Base-by-base conservation (phyloP, 225 moss, liverwort and hornwort genomes). In the Polytrichum formosum region DNA sequence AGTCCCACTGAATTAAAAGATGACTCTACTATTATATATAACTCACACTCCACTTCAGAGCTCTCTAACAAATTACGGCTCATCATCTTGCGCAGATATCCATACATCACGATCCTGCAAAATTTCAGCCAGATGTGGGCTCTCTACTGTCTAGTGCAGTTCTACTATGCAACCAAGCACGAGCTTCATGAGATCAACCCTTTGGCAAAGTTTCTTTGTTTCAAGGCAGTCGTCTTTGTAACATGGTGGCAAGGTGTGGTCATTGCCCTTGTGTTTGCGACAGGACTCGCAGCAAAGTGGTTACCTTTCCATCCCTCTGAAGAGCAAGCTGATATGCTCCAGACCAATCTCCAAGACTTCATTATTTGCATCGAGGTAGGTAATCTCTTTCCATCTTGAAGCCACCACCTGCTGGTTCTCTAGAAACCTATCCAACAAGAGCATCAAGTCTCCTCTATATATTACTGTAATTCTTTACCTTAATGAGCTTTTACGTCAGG, bases 111-210 rank as follows among this genome's bases (percentile, higher is more conserved):
- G 54, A 72, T 97, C 26, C 68, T 91, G n/a, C 81, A 94, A 33
- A 97, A 97, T 70, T 97, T 97, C 84, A 97, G 97, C 77, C 97
- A 97, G 76, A 97, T 94, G 73, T 97, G 97, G 97, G 97, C 97
- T 30, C 83, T 97, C 1, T 97, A 97, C 67, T 97, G 97, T 78
- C 88, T 97, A 26, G 78, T 97, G 73, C 97, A 97, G 69, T 97
- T 97, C 74, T 97, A 97, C 71, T 80, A 90, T 70, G 89, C 79
- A 65, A 97, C 91, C 20, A 94, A 92, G 70, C 92, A 94, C 68
- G 86, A 88, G 53, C 86, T 97, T 74, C 91, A 91, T 58, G 72
- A 77, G 20, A 97, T 97, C 56, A 90, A 94, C n/a, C 97, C 94
- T 29, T 73, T 97, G 59, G 85, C 94, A 8, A 97, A 97, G 79